Conservation (phyloP, 352 stramenopile species). For the Aphanomyces cochlioides region DNA sequence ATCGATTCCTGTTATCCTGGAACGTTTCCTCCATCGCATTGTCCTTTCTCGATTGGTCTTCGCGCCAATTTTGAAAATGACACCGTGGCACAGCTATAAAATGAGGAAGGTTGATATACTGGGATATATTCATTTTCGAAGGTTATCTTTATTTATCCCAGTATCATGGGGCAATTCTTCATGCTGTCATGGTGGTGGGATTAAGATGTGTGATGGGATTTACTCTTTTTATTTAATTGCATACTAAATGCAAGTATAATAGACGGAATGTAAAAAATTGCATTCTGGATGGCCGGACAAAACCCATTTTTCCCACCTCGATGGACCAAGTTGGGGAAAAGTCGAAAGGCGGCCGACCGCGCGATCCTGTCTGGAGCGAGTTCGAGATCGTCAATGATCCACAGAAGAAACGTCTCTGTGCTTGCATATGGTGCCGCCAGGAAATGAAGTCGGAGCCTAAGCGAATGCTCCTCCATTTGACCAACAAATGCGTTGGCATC, state of each 20-base stretch:
- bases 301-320: constrained; percentile 9
- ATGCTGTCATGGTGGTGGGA: not conserved
- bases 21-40: too few relatives aligned
- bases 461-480: constrained; percentile 26
- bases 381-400: constrained; percentile 16
- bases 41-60: too few relatives aligned
- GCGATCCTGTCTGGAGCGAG: constrained; percentile 25
- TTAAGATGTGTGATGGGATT: not conserved
- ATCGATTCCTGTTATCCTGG: too few relatives aligned
- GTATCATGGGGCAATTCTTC: too few relatives aligned
- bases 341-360: constrained; percentile 26
- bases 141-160: too few relatives aligned
- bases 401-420: constrained; percentile 18
- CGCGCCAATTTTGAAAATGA: too few relatives aligned
- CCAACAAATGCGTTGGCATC: constrained; percentile 22
- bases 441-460: constrained; percentile 31
- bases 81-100: too few relatives aligned
- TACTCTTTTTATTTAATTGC: too few relatives aligned
- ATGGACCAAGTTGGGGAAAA: constrained; percentile 24
- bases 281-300: not conserved
- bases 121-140: too few relatives aligned
- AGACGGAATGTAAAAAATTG: not conserved
- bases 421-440: constrained; percentile 24
- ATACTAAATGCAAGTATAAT: not conserved
- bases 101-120: too few relatives aligned